These are phyloP conservation scores for Medicago arabica DNA, from an alignment of 306 rosid species.

Conservation along the genomic window DNA sequence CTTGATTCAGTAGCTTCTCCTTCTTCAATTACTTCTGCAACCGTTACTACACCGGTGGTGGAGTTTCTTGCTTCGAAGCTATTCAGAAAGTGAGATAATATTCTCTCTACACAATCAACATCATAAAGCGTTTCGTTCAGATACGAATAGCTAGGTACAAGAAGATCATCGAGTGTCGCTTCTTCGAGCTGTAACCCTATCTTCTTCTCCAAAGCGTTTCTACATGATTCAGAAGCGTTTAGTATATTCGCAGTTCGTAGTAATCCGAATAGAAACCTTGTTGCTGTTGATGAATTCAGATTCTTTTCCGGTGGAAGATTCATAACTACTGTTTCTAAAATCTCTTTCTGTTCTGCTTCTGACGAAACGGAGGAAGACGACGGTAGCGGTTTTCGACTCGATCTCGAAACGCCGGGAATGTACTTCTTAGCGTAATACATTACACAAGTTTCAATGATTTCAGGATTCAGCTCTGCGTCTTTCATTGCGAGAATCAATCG, in stretches of 20 bases:
- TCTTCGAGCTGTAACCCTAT: constrained; percentile 86
- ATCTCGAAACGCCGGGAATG: constrained; percentile 85
- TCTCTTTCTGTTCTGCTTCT: constrained; percentile 79
- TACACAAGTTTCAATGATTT: constrained; percentile 77
- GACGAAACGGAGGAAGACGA: constrained; percentile 59
- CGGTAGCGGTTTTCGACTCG: constrained; percentile 63
- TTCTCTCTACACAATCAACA: constrained; percentile 83
- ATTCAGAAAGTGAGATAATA: constrained; percentile 58
- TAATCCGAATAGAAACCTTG: constrained; percentile 76
- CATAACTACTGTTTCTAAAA: constrained; percentile 70
- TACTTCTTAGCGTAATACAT: constrained; percentile 81
- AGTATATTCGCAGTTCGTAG: constrained; percentile 79
- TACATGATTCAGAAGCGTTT: constrained; percentile 70
- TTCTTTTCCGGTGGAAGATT: constrained; percentile 74
- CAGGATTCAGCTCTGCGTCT: constrained; percentile 57
- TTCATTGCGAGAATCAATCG: constrained; percentile 68
- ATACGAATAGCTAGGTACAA: constrained; percentile 93
- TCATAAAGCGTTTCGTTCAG: constrained; percentile 90
- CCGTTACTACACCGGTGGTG: not conserved
- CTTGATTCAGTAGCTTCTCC: constrained; percentile 31
- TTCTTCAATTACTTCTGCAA: constrained; percentile 4
- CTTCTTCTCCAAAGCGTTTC: constrained; percentile 79
- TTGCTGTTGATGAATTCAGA: constrained; percentile 58
- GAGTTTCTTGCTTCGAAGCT: constrained; percentile 51
- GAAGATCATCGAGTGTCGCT: constrained; percentile 86